These are phyloP conservation scores for Oryza meridionalis DNA, from an alignment of 176 grass and related monocot species.

Conservation along the genomic window DNA sequence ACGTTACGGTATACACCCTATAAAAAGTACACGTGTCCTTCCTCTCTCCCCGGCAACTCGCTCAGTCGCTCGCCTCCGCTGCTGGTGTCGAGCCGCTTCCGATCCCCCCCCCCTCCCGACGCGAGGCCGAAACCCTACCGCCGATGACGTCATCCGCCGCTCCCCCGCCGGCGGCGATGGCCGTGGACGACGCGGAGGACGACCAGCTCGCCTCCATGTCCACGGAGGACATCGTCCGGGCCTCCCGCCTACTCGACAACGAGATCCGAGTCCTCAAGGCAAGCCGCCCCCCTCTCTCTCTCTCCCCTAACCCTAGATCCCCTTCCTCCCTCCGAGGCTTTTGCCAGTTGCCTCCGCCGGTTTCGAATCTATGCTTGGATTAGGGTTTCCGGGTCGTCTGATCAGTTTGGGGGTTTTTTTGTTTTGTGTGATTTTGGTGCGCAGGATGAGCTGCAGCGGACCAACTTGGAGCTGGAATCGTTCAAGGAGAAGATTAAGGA, in stretches of 20 bases:
- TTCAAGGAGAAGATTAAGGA: conserved; percentile 79
- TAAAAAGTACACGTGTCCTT: too few species aligned
- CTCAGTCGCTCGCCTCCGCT: background rate
- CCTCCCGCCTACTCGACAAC: conserved; percentile 78
- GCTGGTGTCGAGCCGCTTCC: too few species aligned
- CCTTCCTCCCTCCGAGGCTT: background rate
- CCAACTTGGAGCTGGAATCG: conserved; percentile 68
- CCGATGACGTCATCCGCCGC: conserved; percentile 35
- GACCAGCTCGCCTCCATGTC: conserved; percentile 73
- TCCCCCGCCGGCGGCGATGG: conserved; percentile 35
- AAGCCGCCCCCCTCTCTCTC: background rate
- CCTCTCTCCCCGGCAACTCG: background rate
- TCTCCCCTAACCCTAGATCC: conserved; percentile 23
- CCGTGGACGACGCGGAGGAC: conserved; percentile 57
- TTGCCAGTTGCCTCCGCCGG: background rate
- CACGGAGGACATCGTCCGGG: conserved; percentile 57
- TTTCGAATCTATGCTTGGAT: background rate
- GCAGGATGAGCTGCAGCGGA: conserved; percentile 76
- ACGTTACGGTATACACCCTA: too few species aligned
- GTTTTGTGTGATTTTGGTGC: background rate
- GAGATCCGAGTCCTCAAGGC: conserved; percentile 91
- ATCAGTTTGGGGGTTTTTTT: background rate
- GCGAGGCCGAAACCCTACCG: background rate
- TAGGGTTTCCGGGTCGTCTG: conserved; percentile 1
- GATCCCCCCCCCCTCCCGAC: too few species aligned